phyloP scores from a whole-genome alignment of 192 early-diverging fungal species.

The Chytriomyces sp. region DNA sequence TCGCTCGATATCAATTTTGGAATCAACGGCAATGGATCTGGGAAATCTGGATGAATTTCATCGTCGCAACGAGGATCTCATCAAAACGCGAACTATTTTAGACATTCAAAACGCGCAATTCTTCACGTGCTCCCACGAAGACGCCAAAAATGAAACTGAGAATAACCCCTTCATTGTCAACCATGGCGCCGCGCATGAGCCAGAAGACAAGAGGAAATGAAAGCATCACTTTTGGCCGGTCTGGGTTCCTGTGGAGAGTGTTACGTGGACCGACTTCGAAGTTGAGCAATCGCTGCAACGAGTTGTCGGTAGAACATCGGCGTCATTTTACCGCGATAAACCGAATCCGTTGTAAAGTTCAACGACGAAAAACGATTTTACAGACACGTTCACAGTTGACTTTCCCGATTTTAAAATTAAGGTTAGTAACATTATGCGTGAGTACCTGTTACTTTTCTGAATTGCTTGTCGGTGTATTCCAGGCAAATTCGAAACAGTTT shows the following conservation, averaged over 20 bases:
- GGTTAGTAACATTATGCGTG: constrained; percentile 36
- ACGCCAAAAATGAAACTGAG: neutral
- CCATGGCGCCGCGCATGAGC: neutral
- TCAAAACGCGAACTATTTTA: constrained; percentile 67
- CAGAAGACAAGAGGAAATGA: neutral
- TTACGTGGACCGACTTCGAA: constrained; percentile 28
- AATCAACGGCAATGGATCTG: constrained; percentile 32
- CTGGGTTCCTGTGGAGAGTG: constrained; percentile 71
- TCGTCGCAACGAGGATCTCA: constrained; percentile 57
- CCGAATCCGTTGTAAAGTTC: constrained; percentile 67
- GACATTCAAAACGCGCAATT: constrained; percentile 71
- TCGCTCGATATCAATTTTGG: constrained; percentile 62
- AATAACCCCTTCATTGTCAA: constrained; percentile 28
- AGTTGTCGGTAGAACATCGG: constrained; percentile 62
- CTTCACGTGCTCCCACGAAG: constrained; percentile 49
- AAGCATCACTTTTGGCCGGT: constrained; percentile 54
- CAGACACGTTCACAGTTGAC: constrained; percentile 69
- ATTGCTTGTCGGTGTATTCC: neutral
- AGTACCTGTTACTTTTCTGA: neutral
- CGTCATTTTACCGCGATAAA: constrained; percentile 66
- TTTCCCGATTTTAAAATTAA: constrained; percentile 77
- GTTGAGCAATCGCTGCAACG: constrained; percentile 58
- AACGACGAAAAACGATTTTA: constrained; percentile 43
- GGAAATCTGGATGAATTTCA: constrained; percentile 46
- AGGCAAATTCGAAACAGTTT: constrained; percentile 74